Conservation (phyloP, 257 asterid species). For the Osmanthus fragrans region DNA sequence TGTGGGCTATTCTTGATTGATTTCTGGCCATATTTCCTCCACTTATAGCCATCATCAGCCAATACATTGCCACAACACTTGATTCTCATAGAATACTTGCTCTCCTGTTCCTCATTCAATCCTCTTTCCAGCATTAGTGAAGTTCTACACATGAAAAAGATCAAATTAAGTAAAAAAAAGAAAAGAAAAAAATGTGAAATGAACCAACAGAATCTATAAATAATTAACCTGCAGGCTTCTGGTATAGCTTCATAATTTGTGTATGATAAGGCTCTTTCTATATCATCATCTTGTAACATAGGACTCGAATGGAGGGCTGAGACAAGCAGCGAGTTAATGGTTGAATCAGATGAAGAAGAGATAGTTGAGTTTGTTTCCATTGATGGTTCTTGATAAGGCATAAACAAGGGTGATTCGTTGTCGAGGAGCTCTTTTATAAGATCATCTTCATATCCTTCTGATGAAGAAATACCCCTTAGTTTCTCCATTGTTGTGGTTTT, state of each 20-base stretch:
- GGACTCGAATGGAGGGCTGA: constrained; percentile 31
- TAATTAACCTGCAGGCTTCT: constrained; percentile 46
- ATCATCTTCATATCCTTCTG: constrained; percentile 42
- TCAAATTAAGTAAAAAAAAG: neutral
- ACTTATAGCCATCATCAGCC: constrained; percentile 92
- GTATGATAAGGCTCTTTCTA: constrained; percentile 33
- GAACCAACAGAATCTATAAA: neutral
- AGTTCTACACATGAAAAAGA: constrained; percentile 29
- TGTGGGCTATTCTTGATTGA: constrained; percentile 85
- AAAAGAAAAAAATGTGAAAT: neutral
- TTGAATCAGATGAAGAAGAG: constrained; percentile 16
- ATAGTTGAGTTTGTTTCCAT: constrained; percentile 19
- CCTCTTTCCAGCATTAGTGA: constrained; percentile 40
- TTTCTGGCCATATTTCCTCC: constrained; percentile 98
- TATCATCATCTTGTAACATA: constrained; percentile 21
- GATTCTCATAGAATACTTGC: constrained; percentile 66
- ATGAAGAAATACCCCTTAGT: constrained; percentile 13
- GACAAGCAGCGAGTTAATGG: neutral
- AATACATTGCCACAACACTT: constrained; percentile 65
- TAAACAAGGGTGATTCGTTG: constrained; percentile 46
- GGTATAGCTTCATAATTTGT: constrained; percentile 30
- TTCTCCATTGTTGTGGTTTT: constrained; percentile 44
- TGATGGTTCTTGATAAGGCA: constrained; percentile 21
- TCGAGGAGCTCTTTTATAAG: constrained; percentile 56
- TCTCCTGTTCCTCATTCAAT: constrained; percentile 31